phyloP scores from a whole-genome alignment of 805 yeast genomes.

The Saccharomycopsis sp. region DNA sequence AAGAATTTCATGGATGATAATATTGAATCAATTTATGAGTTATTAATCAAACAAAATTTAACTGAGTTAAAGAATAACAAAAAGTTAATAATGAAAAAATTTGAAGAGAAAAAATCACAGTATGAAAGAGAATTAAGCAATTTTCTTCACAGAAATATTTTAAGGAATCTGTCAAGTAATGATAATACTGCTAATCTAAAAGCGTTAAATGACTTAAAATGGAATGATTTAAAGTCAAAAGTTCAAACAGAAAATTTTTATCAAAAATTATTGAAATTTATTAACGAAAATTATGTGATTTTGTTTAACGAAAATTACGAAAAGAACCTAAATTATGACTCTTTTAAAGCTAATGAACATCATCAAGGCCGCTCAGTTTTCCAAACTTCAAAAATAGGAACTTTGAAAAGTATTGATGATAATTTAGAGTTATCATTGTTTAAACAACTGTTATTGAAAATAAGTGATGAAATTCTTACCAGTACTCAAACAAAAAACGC shows the following conservation, averaged over 20 bases:
- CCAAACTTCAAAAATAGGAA: neutral
- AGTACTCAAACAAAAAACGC: too few relatives aligned
- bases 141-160: neutral
- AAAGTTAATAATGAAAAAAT: conserved; percentile 18
- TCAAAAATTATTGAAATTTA: conserved; percentile 1
- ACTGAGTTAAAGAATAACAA: conserved; percentile 20
- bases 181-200: neutral
- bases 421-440: neutral
- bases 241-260: conserved; percentile 1
- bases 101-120: conserved; percentile 20
- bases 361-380: too few relatives aligned
- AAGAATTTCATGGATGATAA: conserved; percentile 23
- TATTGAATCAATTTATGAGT: conserved; percentile 22
- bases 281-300: conserved; percentile 1
- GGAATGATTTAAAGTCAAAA: conserved; percentile 6
- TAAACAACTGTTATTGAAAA: conserved; percentile 9
- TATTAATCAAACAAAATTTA: conserved; percentile 22
- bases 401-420: neutral
- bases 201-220: conserved; percentile 3
- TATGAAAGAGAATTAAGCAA: conserved; percentile 18
- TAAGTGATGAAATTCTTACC: too few relatives aligned
- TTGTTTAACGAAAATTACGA: conserved; percentile 7
- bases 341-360: neutral
- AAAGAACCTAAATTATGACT: conserved; percentile 4
- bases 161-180: neutral